Evolutionary conservation across 2,329 filamentous ascomycete species (phyloP), one percentile per base, ranked within the genome.

Genomic region (Calonectria montana): DNA sequence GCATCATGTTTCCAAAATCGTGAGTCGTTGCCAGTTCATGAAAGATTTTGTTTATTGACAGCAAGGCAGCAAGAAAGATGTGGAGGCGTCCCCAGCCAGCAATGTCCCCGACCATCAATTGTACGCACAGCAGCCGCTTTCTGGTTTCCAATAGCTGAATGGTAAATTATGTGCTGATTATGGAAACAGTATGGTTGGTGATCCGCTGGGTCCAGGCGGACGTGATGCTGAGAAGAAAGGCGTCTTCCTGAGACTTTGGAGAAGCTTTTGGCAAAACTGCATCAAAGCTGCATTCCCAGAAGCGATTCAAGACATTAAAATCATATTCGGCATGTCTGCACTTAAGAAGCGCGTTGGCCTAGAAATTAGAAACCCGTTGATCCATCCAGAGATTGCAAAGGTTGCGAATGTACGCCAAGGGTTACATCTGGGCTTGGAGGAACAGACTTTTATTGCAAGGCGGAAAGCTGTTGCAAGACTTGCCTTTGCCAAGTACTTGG

Each of bases 231-330:
- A 61, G 13, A 70, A 39, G 23, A 45, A 13, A 31, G 62, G 62
- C 15, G 35, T 70, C 23, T 61, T 70, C 15, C 45, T 23, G 29
- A 41, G 62, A n/a, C 55, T 53, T 21, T 39, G n/a, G 18, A 55
- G 29, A 39, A 45, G 21, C 21, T 43, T 71, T 15, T 71, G 69
- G 69, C 69, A 68, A 39, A 45, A 71, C 27, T 50, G 63, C 29
- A 67, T 71, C 57, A 71, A 68, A 18, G 64, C 69, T 25, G 69
- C 69, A 15, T 71, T 71, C 21, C 69, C 69, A 9, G 69, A 71
- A 31, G 69, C 69, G 23, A 61, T 71, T 18, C 69, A 71, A 25
- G 69, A 71, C 39, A 43, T 65, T 57, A 71, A 68, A 48, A 71
- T 71, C 21, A 53, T 71, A 5, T 41, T 39, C n/a, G 69, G 69